These are phyloP conservation scores for Arthrobotrys entomopaga DNA, from an alignment of 2,329 filamentous ascomycete genomes.

Conservation along the genomic window DNA sequence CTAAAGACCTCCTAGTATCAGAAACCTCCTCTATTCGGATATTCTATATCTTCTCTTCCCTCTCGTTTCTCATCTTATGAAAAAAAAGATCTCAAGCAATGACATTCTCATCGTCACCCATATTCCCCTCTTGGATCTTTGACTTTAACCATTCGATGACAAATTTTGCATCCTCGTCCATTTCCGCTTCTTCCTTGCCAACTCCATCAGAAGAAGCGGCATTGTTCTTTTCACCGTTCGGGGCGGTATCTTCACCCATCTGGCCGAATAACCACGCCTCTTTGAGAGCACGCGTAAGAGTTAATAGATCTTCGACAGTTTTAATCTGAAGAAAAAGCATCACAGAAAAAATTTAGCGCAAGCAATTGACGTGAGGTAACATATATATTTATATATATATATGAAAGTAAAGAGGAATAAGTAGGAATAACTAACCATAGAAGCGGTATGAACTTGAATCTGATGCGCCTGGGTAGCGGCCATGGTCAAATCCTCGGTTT, in stretches of 20 bases:
- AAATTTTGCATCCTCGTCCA: slow-evolving; percentile 60
- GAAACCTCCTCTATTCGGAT: too few relatives aligned
- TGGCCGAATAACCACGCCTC: slow-evolving; percentile 75
- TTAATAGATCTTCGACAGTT: slow-evolving; percentile 71
- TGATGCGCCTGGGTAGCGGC: slow-evolving; percentile 70
- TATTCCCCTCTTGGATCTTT: slow-evolving; percentile 37
- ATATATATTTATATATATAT: slow-evolving; percentile 7
- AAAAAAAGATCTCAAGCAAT: background rate
- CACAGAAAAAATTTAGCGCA: slow-evolving; percentile 1
- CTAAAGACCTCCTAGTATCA: too few relatives aligned
- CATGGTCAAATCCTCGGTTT: slow-evolving; percentile 67
- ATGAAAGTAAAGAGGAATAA: background rate
- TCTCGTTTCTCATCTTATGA: too few relatives aligned
- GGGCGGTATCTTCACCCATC: slow-evolving; percentile 61
- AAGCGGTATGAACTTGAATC: slow-evolving; percentile 70
- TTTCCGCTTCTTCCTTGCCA: slow-evolving; percentile 62
- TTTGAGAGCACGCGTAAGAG: slow-evolving; percentile 71
- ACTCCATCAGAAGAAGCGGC: slow-evolving; percentile 65
- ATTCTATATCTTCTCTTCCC: too few relatives aligned
- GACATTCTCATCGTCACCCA: slow-evolving; percentile 3
- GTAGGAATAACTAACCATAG: slow-evolving; percentile 64
- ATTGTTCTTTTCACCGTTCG: slow-evolving; percentile 13
- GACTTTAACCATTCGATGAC: slow-evolving; percentile 48
- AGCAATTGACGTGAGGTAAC: background rate
- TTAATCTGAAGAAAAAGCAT: slow-evolving; percentile 68